Evolutionary conservation across 441 rosid species (phyloP).

Genomic region (Aquilaria agallochum): DNA sequence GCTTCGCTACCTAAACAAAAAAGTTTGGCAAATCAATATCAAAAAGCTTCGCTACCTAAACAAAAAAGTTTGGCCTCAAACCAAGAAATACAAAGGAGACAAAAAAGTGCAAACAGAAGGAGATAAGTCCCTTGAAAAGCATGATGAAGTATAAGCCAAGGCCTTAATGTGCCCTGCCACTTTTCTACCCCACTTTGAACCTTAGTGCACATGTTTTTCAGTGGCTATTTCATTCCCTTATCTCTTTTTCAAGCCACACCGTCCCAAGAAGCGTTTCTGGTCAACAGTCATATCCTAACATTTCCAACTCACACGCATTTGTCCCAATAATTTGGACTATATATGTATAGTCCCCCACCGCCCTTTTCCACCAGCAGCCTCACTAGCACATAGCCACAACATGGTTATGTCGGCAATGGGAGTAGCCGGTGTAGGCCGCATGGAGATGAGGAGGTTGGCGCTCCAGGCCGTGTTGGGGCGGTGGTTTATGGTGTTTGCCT

Average conservation of each 20-base stretch:
- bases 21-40: too few relatives aligned
- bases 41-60: too few relatives aligned
- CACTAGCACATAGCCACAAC: background rate
- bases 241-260: background rate
- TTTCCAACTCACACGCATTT: background rate
- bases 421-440: constrained; percentile 16
- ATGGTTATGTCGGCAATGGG: too few relatives aligned
- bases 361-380: background rate
- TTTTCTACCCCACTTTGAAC: background rate
- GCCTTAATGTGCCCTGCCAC: background rate
- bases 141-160: background rate
- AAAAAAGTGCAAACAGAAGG: too few relatives aligned
- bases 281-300: background rate
- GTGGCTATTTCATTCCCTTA: background rate
- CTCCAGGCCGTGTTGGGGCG: constrained; percentile 39
- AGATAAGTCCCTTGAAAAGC: background rate
- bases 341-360: background rate
- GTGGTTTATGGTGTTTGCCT: constrained; percentile 67
- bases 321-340: background rate
- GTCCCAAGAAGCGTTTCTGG: background rate
- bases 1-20: too few relatives aligned
- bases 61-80: too few relatives aligned
- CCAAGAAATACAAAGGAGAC: too few relatives aligned
- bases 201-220: too few relatives aligned
- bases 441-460: constrained; percentile 31